These are phyloP conservation scores for Tympanopsis confertula DNA, from an alignment of 2,329 filamentous ascomycete genomes.

Conservation along the genomic window DNA sequence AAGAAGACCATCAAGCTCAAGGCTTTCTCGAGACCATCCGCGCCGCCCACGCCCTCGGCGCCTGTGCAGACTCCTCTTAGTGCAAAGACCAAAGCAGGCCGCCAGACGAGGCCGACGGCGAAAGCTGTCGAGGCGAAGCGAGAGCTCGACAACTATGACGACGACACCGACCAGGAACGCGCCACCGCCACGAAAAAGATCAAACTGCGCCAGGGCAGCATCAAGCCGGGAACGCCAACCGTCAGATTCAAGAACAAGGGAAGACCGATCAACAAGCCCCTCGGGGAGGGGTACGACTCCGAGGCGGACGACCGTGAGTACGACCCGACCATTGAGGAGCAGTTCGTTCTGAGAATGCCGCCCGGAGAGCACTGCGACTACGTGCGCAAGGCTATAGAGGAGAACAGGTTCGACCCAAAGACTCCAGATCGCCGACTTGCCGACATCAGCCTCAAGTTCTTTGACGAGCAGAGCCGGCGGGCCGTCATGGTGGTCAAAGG, in stretches of 20 bases:
- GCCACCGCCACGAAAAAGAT: slow-evolving; percentile 35
- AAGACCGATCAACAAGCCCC: slow-evolving; percentile 55
- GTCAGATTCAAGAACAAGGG: slow-evolving; percentile 55
- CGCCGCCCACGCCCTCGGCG: slow-evolving; percentile 6
- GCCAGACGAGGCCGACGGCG: slow-evolving; percentile 45
- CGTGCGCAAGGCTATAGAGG: slow-evolving; percentile 62
- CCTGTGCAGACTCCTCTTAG: slow-evolving; percentile 7
- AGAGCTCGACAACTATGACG: slow-evolving; percentile 46
- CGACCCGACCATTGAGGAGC: slow-evolving; percentile 80
- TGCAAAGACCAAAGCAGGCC: slow-evolving; percentile 45
- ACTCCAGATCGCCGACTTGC: slow-evolving; percentile 42
- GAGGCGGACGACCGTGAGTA: slow-evolving; percentile 82
- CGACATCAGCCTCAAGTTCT: slow-evolving; percentile 70
- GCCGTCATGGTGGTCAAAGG: slow-evolving; percentile 61
- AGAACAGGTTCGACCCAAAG: slow-evolving; percentile 66
- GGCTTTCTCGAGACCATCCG: slow-evolving; percentile 13
- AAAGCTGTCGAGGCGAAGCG: slow-evolving; percentile 42
- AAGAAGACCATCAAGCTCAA: slow-evolving; percentile 26
- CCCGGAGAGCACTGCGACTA: slow-evolving; percentile 80
- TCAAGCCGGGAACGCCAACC: slow-evolving; percentile 15
- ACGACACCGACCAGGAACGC: slow-evolving; percentile 32
- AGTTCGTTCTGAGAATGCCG: slow-evolving; percentile 79
- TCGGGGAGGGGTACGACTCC: slow-evolving; percentile 89
- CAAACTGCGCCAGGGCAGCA: slow-evolving; percentile 29
- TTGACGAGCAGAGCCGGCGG: slow-evolving; percentile 63